Percentiles rank a stretch among this genome's conserved stretches.
These are phyloP conservation scores for Umbelopsis vinacea DNA, from an alignment of 192 early-diverging fungal genomes.

Conservation along the genomic window DNA sequence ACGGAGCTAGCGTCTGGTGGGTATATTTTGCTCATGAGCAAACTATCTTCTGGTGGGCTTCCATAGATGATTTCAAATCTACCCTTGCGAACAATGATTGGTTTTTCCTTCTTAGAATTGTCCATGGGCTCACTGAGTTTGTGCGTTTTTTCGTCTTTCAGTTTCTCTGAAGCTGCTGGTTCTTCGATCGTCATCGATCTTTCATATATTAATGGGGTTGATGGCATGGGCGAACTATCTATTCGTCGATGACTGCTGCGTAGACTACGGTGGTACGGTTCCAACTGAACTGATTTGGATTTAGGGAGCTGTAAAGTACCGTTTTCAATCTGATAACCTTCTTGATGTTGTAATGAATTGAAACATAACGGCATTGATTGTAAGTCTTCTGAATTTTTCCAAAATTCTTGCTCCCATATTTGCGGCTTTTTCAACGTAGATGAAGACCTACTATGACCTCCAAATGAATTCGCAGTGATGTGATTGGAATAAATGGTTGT, in stretches of 20 bases:
- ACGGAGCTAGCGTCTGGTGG: background rate
- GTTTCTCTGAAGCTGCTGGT: background rate
- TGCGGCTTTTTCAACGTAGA: background rate
- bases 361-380: background rate
- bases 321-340: background rate
- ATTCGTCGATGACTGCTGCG: background rate
- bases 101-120: background rate
- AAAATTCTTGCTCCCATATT: constrained; percentile 21
- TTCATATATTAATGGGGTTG: background rate
- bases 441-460: constrained; percentile 7
- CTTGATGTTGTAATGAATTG: background rate
- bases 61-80: constrained; percentile 33
- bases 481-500: background rate
- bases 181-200: background rate
- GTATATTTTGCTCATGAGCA: background rate
- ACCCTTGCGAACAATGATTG: constrained; percentile 31
- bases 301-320: background rate
- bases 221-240: background rate
- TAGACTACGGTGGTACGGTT: background rate
- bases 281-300: background rate
- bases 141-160: background rate
- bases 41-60: background rate
- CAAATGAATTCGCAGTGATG: background rate
- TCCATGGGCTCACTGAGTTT: background rate
- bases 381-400: background rate